Conservation (phyloP, 768 basidiomycete species). For the Leccinum incarnatum region DNA sequence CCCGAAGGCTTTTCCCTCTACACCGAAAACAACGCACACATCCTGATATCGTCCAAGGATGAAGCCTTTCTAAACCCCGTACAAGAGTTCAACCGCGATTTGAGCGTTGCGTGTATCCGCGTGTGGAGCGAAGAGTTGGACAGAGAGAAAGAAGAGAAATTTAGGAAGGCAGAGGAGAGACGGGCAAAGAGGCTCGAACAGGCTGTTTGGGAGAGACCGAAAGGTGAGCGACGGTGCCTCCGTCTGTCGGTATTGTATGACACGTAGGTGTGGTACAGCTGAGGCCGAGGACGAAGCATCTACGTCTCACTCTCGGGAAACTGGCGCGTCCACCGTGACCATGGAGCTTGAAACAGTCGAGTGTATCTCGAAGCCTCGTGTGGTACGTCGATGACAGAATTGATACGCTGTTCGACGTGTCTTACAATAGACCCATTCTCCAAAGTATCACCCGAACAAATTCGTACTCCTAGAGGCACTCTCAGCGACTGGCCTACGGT, state of each 20-base stretch:
- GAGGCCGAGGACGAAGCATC: conserved; percentile 2
- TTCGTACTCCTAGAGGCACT: conserved; percentile 89
- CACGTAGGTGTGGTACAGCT: background rate
- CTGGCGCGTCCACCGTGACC: background rate
- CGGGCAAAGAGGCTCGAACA: conserved; percentile 37
- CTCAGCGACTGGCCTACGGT: conserved; percentile 92
- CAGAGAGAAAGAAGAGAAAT: conserved; percentile 58
- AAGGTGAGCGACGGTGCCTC: conserved; percentile 36
- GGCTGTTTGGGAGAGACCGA: conserved; percentile 41
- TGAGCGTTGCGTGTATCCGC: conserved; percentile 86
- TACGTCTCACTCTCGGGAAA: background rate
- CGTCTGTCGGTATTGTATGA: background rate
- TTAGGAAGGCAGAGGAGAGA: conserved; percentile 52
- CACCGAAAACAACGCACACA: conserved; percentile 77
- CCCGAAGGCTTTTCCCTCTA: conserved; percentile 78
- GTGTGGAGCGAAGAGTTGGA: conserved; percentile 81
- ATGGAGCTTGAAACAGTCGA: conserved; percentile 2
- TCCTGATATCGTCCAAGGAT: conserved; percentile 66
- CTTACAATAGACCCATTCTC: background rate
- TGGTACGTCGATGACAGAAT: conserved; percentile 19
- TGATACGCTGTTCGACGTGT: background rate
- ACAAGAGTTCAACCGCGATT: conserved; percentile 96
- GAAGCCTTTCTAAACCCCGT: conserved; percentile 96
- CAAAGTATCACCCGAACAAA: conserved; percentile 56
- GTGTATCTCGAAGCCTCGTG: conserved; percentile 15